Base-by-base conservation (phyloP, 192 early-diverging fungal genomes). In the Backusella morwellensis region DNA sequence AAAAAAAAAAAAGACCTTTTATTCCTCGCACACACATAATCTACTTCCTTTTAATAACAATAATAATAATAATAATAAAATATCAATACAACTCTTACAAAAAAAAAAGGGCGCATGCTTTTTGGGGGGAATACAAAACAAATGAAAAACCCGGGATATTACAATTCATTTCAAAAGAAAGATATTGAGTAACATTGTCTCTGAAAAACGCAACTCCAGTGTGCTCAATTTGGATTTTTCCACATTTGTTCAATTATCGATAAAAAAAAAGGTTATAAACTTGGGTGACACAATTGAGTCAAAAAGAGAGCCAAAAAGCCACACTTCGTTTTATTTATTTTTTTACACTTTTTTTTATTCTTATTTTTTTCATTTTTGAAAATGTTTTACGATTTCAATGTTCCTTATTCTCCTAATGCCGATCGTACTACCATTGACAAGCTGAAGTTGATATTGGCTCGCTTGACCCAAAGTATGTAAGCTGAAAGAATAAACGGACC, bases 311-410 rank as follows among this genome's bases (percentile, higher is more conserved):
- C 15, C 47, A 50, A 50, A 19, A 50, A 50, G 47, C 47, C 47
- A 50, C 56, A 52, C 8, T 29, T 63, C 4, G 5, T 4, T 32
- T 59, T 59, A 59, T 59, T 63, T 63, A 29, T 26, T 63, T 63
- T 63, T 63, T 63, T 29, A 26, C 11, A 4, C 42, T 1, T 14
- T 42, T 42, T 42, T 63, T 29, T 29, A 14, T 26, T 63, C 29
- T 63, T 63, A 9, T 29, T 12, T 12, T 63, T 14, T 56, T 54
- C 6, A 52, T 0, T 8, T 9, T 7, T 59, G 23, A 69, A 41
- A 35, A 70, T 70, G 38, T 70, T 41, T 21, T 70, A 17, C n/a
- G 68, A 69, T 69, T 4, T 69, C 17, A 69, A 69, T 69, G n/a
- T 69, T 21, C 68, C 68, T 12, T 69, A 38, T 69, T 23, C n/a